These are phyloP conservation scores for Neurospora crassa DNA, from an alignment of 2,329 filamentous ascomycete species.

Conservation along the genomic window DNA sequence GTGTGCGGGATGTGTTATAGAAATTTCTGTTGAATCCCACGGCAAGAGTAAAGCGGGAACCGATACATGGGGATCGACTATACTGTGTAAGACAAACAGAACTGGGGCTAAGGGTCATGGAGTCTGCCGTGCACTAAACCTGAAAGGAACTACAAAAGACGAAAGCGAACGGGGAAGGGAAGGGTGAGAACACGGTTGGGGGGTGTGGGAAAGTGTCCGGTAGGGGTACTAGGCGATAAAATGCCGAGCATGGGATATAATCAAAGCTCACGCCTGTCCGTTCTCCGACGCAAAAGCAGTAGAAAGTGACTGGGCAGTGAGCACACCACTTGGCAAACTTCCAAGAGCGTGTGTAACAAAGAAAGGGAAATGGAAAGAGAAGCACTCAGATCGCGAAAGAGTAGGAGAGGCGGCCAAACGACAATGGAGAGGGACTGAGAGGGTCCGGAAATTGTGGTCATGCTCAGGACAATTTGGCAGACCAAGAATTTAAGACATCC, in stretches of 20 bases:
- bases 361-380: background rate
- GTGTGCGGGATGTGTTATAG: background rate
- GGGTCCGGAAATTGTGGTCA: background rate
- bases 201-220: background rate
- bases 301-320: background rate
- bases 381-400: background rate
- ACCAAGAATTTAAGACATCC: background rate
- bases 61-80: background rate
- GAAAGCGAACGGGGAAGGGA: background rate
- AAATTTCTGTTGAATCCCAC: background rate
- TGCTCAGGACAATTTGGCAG: background rate
- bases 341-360: background rate
- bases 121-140: background rate
- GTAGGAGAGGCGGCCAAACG: background rate
- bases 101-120: background rate
- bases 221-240: background rate
- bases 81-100: background rate
- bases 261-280: background rate
- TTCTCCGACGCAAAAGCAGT: background rate
- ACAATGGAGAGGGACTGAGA: background rate
- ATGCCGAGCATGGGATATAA: background rate
- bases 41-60: background rate
- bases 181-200: background rate
- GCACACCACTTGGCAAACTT: background rate
- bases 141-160: background rate